Percentiles rank a stretch among this genome's conserved stretches.
Conservation (phyloP, 1,284 basidiomycete genomes). For the Inonotus obliquus region DNA sequence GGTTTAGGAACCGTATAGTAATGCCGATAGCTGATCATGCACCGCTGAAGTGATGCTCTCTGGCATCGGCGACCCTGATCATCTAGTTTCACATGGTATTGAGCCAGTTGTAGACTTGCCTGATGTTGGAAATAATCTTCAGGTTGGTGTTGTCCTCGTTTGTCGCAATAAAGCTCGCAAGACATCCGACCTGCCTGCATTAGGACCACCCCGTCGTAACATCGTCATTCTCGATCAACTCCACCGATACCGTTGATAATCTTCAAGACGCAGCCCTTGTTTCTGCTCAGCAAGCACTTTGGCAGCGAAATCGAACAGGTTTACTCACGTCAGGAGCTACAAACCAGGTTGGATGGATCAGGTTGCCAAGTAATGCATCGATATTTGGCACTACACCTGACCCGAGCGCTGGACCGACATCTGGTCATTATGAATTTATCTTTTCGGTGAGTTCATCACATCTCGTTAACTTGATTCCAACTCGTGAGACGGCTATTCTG, state of each 20-base stretch:
- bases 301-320: conserved; percentile 27
- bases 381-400: conserved; percentile 29
- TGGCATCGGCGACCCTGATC: conserved; percentile 7
- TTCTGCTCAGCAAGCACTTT: conserved; percentile 22
- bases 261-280: conserved; percentile 24
- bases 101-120: conserved; percentile 10
- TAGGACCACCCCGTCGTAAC: conserved; percentile 32
- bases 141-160: conserved; percentile 24
- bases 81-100: background rate
- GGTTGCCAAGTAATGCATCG: conserved; percentile 29
- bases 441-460: conserved; percentile 7
- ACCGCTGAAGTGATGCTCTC: conserved; percentile 32
- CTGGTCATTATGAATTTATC: conserved; percentile 15
- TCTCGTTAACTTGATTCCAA: background rate
- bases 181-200: background rate
- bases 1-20: conserved; percentile 18
- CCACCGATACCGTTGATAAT: conserved; percentile 26
- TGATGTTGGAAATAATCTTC: conserved; percentile 9
- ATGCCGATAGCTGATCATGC: conserved; percentile 29
- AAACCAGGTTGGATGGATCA: conserved; percentile 26
- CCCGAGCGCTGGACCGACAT: conserved; percentile 32
- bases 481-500: background rate
- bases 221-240: conserved; percentile 30
- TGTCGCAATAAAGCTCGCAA: background rate
- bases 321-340: conserved; percentile 19